Base-by-base conservation (phyloP, 73 alveolate genomes). In the Tetrahymena borealis region DNA sequence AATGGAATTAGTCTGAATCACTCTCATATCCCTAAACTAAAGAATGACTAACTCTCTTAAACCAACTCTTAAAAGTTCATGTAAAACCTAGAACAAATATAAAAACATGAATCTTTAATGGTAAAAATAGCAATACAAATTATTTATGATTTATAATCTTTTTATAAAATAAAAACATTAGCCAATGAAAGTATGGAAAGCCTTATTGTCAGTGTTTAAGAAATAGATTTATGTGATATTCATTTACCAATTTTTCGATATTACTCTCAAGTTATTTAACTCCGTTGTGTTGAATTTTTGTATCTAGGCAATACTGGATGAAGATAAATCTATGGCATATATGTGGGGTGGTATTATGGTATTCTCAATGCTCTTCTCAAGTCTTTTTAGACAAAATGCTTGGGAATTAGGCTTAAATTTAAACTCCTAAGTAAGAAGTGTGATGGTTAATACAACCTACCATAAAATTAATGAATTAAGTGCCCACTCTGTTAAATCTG, bases 391-490 rank as follows among this genome's bases (percentile, higher is more conserved):
- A 60, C 28, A 60, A 60, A 60, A 60, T 60, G 85, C 37, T 4
- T 60, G 85, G 85, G 85, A 60, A 9, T 60, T 60, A 60, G 85
- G 85, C 10, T n/a, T 60, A 18, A 92, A 92, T 39, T 78, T 92
- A 31, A 78, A 78, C n/a, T 78, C 95, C 3, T 41, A 92, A 78
- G 77, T 92, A 12, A 92, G 95, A 33, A 92, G 90, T 78, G 92
- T 92, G 20, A 78, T 92, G 7, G 77, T 78, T 20, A 92, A 92
- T 38, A 78, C 90, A 78, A 78, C 90, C 24, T 92, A 92, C 40
- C 39, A 18, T 38, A 92, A 40, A 92, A n/a, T 92, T 16, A 92
- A 38, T 32, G 91, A 92, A 78, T 39, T 93, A 16, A 93, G 78
- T 85, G 78, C 90, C 33, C 16, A 39, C 32, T 41, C 90, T 20